Percentiles rank a stretch among this genome's conserved stretches.
Evolutionary conservation across 2,329 filamentous ascomycete species (phyloP).

Genomic region (Penicillium freii): DNA sequence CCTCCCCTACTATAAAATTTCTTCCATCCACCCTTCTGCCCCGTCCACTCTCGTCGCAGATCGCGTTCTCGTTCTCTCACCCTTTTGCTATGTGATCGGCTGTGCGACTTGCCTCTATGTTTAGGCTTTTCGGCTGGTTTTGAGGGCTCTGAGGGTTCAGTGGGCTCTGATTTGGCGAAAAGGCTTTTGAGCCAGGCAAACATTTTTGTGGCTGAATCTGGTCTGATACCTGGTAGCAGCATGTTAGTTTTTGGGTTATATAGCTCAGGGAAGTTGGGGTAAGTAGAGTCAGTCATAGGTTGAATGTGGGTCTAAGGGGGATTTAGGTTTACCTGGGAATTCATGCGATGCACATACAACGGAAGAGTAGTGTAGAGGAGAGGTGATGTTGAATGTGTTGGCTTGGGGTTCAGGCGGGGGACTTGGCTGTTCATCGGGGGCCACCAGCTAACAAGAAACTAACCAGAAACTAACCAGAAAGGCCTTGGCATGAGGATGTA

Average conservation of each 20-base stretch:
- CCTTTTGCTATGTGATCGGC: conserved; percentile 2
- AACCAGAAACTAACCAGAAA: not conserved
- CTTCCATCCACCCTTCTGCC: conserved; percentile 6
- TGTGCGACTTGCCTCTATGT: not conserved
- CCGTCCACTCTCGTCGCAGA: not conserved
- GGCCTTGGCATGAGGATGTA: not conserved
- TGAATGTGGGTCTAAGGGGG: not conserved
- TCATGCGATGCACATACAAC: not conserved
- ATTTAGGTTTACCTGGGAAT: not conserved
- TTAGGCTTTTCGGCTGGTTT: not conserved
- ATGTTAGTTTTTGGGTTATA: not conserved
- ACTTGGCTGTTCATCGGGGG: not conserved
- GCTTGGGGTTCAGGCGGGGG: too few relatives aligned
- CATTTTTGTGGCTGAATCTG: not conserved
- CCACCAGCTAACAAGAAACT: too few relatives aligned
- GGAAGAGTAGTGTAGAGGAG: not conserved
- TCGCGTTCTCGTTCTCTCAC: conserved; percentile 5
- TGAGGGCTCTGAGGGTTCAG: not conserved
- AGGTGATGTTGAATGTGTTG: not conserved
- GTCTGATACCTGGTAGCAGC: not conserved
- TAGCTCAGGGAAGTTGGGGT: not conserved
- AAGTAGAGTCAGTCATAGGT: not conserved
- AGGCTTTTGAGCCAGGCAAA: not conserved
- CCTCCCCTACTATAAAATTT: not conserved
- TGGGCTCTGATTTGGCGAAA: not conserved